A percentile compares a stretch with the other conserved stretches of the same genome.
Evolutionary conservation across 2,329 filamentous ascomycete species (phyloP).

Genomic region (Penicillium carneum): DNA sequence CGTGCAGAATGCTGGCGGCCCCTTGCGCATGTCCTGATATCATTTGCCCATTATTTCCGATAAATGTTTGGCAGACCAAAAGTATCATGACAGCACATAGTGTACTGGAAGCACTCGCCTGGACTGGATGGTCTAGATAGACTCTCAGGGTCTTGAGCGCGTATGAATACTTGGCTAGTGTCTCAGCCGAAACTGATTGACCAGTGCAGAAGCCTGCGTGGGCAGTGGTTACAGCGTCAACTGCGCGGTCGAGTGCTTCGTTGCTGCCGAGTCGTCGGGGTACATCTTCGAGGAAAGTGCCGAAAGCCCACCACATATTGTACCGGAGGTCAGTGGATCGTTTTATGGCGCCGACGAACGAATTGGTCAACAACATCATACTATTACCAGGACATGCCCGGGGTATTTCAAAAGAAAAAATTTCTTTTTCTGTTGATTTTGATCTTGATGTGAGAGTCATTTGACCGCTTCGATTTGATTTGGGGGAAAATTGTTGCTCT

Average conservation of each 20-base stretch:
- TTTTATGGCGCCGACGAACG: conserved; percentile 46
- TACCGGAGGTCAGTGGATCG: conserved; percentile 55
- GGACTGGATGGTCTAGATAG: conserved; percentile 42
- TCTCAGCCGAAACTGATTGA: conserved; percentile 26
- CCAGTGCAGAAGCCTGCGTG: conserved; percentile 39
- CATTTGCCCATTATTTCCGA: conserved; percentile 25
- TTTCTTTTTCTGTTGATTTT: background rate
- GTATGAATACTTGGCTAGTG: conserved; percentile 43
- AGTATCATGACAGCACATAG: conserved; percentile 50
- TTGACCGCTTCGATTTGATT: background rate
- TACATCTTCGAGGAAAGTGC: conserved; percentile 56
- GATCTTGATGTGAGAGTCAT: background rate
- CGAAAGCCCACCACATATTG: conserved; percentile 58
- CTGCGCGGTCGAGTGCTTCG: conserved; percentile 55
- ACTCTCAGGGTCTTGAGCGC: conserved; percentile 40
- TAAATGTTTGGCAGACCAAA: conserved; percentile 43
- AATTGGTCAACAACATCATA: conserved; percentile 41
- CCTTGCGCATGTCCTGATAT: conserved; percentile 47
- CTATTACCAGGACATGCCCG: conserved; percentile 43
- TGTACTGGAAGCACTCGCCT: conserved; percentile 45
- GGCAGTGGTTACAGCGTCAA: conserved; percentile 41
- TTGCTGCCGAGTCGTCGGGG: conserved; percentile 57
- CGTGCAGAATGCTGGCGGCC: conserved; percentile 47
- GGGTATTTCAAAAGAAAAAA: conserved; percentile 1
- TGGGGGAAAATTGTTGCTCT: conserved; percentile 39